Evolutionary conservation across 164 flowering plant genomes (phyloP).

Genomic region (Chimonanthus salicifolius): DNA sequence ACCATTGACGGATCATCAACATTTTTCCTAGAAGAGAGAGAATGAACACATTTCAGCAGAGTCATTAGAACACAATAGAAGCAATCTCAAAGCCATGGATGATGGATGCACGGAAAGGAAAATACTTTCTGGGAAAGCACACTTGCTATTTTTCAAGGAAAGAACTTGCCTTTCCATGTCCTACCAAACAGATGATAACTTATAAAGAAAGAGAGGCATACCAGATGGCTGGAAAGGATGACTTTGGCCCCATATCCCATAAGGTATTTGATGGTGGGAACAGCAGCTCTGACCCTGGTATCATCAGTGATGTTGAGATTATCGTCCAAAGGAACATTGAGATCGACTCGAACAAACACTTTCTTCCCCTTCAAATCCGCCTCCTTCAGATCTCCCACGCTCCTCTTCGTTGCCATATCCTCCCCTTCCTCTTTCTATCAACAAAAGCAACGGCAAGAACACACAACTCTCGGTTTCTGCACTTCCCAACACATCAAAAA

Average conservation of each 20-base stretch:
- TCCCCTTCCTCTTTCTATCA: background rate
- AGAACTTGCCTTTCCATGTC: background rate
- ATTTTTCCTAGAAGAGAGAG: background rate
- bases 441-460: background rate
- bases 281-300: slow-evolving; percentile 61
- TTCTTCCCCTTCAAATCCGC: slow-evolving; percentile 66
- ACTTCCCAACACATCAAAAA: background rate
- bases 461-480: background rate
- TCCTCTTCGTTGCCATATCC: slow-evolving; percentile 52
- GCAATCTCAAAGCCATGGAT: background rate
- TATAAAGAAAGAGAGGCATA: slow-evolving; percentile 8
- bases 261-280: slow-evolving; percentile 67
- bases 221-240: slow-evolving; percentile 53
- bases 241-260: slow-evolving; percentile 49
- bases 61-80: background rate
- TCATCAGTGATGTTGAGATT: slow-evolving; percentile 63
- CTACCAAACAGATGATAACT: too few relatives aligned
- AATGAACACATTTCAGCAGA: background rate
- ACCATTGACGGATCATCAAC: background rate
- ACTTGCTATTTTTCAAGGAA: background rate
- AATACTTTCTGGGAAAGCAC: background rate
- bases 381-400: slow-evolving; percentile 50
- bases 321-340: slow-evolving; percentile 72
- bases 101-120: background rate
- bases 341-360: slow-evolving; percentile 69